A percentile compares a stretch with the other conserved stretches of the same genome.
Conservation (phyloP, 805 yeast species). For the Tetrapisispora namnaoensis region DNA sequence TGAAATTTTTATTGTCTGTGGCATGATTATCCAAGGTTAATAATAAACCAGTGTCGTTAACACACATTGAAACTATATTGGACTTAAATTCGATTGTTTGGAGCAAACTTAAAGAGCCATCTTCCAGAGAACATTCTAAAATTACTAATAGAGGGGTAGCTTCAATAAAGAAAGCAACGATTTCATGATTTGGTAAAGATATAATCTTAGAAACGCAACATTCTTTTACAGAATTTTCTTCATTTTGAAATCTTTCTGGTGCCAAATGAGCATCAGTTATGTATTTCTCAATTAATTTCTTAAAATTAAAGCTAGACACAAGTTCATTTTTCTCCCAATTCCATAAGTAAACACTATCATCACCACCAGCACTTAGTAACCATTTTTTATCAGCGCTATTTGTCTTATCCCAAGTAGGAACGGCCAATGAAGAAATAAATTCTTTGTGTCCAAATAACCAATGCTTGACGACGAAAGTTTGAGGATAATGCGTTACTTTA, state of each 20-base stretch:
- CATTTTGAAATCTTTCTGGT: conserved; percentile 54
- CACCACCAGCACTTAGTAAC: conserved; percentile 88
- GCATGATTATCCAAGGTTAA: conserved; percentile 29
- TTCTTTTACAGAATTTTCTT: conserved; percentile 39
- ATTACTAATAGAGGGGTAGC: conserved; percentile 38
- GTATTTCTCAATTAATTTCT: conserved; percentile 32
- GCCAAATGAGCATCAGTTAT: conserved; percentile 51
- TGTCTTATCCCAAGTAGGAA: conserved; percentile 37
- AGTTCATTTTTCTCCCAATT: conserved; percentile 54
- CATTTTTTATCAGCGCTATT: conserved; percentile 28
- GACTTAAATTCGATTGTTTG: conserved; percentile 25
- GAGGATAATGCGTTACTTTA: conserved; percentile 70
- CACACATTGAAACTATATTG: conserved; percentile 26
- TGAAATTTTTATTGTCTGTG: conserved; percentile 8
- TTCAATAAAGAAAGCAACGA: conserved; percentile 41
- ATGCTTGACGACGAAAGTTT: conserved; percentile 63
- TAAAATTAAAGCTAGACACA: conserved; percentile 41
- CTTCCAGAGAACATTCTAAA: conserved; percentile 15
- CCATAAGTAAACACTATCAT: conserved; percentile 65
- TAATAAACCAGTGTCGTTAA: conserved; percentile 26
- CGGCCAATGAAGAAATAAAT: conserved; percentile 59
- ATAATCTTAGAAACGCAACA: conserved; percentile 40
- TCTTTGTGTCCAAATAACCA: conserved; percentile 83
- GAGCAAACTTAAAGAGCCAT: conserved; percentile 16
- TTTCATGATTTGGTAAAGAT: conserved; percentile 26